phyloP scores from a whole-genome alignment of 495 filamentous ascomycete species.

The Penicillium bovifimosum region DNA sequence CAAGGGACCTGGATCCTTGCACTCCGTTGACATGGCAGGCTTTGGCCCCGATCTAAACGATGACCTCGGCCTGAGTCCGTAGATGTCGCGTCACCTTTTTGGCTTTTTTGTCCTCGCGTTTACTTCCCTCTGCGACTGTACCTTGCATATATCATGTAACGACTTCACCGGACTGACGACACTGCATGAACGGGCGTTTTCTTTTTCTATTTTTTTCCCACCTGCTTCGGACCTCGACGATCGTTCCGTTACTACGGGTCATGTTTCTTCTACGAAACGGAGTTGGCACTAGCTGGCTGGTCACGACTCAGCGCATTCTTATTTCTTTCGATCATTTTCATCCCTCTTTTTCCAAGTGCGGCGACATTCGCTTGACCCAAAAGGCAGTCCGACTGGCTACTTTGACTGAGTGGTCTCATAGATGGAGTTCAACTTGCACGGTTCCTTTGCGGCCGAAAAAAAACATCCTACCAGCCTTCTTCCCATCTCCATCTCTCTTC shows the following conservation, averaged over 20 bases:
- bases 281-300: conserved; percentile 37
- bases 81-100: conserved; percentile 9
- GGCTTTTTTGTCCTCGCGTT: conserved; percentile 6
- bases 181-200: conserved; percentile 46
- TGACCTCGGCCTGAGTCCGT: conserved; percentile 42
- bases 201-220: conserved; percentile 16
- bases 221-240: conserved; percentile 21
- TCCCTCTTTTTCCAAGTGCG: conserved; percentile 4
- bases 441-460: conserved; percentile 12
- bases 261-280: conserved; percentile 28
- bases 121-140: conserved; percentile 25
- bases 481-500: background rate
- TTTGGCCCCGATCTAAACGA: conserved; percentile 41
- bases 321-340: conserved; percentile 9
- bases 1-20: conserved; percentile 41
- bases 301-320: conserved; percentile 29
- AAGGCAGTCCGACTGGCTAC: background rate
- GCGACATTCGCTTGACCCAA: conserved; percentile 3
- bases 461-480: conserved; percentile 1
- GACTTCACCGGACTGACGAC: conserved; percentile 44
- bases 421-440: conserved; percentile 9
- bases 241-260: conserved; percentile 21
- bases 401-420: conserved; percentile 4
- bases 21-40: conserved; percentile 47
- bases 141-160: conserved; percentile 40